Base-by-base conservation (phyloP, 352 stramenopile species). In the Phytopythium chamaehyphon region DNA sequence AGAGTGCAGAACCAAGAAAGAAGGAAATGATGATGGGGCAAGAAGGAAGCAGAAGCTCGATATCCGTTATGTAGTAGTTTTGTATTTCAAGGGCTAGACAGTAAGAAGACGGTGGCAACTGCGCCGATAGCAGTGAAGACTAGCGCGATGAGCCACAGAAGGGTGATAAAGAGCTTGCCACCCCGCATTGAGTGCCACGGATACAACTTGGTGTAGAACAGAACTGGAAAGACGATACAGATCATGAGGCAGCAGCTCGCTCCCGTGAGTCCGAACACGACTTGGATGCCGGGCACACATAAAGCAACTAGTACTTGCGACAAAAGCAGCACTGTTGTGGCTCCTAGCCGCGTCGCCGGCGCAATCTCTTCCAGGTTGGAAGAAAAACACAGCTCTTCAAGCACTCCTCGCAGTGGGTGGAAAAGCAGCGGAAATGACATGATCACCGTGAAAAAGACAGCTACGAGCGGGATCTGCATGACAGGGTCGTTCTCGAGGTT, bases 401-500 rank as follows among this genome's bases (percentile, higher is more conserved):
- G 53, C 28, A 88, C 65, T 24, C 66, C 64, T 11, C 80, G 79
- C 42, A 89, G 51, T 33, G 79, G 79, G 28, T 88, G 80, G 55
- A 90, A 93, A 7, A 90, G 61, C 40, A 93, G 57, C 35, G 79
- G 83, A 49, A 81, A 93, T 9, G 75, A 82, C n/a, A 87, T 64
- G 55, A 93, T 48, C 16, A 89, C 75, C 1, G 80, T 88, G 26
- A 77, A 62, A 54, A 86, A 86, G 15, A 88, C 75, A 6, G 77
- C 77, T 40, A 93, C 64, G 14, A 88, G 63, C 36, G 79, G 75
- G 18, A 89, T 46, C 21, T 75, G 59, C 83, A 93, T 90, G 12
- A 83, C 55, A 1, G 70, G 61, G 33, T 93, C 80, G 62, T 69
- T 67, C 50, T 93, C 73, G 15, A 93, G 64, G 51, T 90, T 93